These are phyloP conservation scores for Saccharomyces kudriavzevii DNA, from an alignment of 805 yeast species.

Conservation along the genomic window DNA sequence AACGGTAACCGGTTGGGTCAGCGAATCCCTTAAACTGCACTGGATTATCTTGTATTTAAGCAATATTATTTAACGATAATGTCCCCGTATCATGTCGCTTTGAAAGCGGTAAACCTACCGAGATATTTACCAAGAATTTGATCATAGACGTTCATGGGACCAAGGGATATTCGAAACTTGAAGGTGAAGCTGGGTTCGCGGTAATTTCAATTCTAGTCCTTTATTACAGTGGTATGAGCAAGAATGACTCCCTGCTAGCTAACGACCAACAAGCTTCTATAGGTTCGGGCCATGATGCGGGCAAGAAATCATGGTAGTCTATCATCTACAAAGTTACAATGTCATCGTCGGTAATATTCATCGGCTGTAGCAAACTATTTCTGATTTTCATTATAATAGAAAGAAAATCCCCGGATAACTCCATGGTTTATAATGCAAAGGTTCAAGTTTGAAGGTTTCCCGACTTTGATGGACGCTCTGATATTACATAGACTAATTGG, in stretches of 20 bases:
- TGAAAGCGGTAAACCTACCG: slow-evolving; percentile 29
- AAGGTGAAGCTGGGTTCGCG: slow-evolving; percentile 31
- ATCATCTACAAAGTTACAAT: slow-evolving; percentile 27
- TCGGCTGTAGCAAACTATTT: slow-evolving; percentile 26
- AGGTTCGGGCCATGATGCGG: slow-evolving; percentile 11
- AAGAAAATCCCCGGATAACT: slow-evolving; percentile 17
- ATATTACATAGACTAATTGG: slow-evolving; percentile 22
- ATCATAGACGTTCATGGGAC: slow-evolving; percentile 30
- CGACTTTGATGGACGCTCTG: slow-evolving; percentile 24
- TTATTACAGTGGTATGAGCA: slow-evolving; percentile 24
- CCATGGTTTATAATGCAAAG: slow-evolving; percentile 22
- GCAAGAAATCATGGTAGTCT: slow-evolving; percentile 26
- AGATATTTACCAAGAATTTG: slow-evolving; percentile 27
- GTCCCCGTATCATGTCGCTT: slow-evolving; percentile 27
- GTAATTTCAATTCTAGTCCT: slow-evolving; percentile 27
- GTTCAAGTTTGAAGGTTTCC: slow-evolving; percentile 26
- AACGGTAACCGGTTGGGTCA: slow-evolving; percentile 17
- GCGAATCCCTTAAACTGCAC: slow-evolving; percentile 20
- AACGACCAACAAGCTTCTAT: slow-evolving; percentile 1
- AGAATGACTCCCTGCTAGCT: slow-evolving; percentile 11
- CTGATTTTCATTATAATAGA: slow-evolving; percentile 25
- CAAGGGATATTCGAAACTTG: slow-evolving; percentile 27
- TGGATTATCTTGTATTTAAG: slow-evolving; percentile 28
- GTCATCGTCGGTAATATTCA: slow-evolving; percentile 27
- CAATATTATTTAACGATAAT: slow-evolving; percentile 21